Conservation (phyloP, 1,284 basidiomycete genomes). For the Quambalaria eucalypti region DNA sequence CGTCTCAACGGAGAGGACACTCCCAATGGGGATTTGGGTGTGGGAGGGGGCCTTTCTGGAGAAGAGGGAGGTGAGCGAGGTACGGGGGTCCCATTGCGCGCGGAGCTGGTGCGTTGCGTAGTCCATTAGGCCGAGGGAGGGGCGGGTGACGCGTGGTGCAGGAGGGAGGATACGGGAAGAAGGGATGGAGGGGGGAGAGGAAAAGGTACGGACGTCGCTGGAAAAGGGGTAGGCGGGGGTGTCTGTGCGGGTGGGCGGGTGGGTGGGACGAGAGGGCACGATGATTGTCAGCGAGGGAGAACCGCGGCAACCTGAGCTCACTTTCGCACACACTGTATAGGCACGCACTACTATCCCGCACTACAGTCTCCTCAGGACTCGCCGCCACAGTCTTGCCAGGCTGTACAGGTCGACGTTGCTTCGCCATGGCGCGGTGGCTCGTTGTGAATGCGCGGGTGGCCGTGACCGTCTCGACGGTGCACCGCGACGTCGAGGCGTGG, state of each 20-base stretch:
- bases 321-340: no score
- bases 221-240: slow-evolving; percentile 22
- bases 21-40: slow-evolving; percentile 30
- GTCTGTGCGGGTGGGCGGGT: not conserved
- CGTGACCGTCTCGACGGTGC: no score
- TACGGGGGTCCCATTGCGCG: slow-evolving; percentile 29
- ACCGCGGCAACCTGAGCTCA: not conserved
- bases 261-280: not conserved
- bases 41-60: slow-evolving; percentile 27
- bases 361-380: no score
- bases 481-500: no score
- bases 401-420: no score
- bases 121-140: slow-evolving; percentile 30
- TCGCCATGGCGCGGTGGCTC: no score
- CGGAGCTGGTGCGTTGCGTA: slow-evolving; percentile 29
- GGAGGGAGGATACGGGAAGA: slow-evolving; percentile 10
- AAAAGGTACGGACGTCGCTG: slow-evolving; percentile 14
- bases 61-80: slow-evolving; percentile 36
- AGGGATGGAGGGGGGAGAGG: not conserved
- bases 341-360: no score
- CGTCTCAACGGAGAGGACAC: slow-evolving; percentile 41
- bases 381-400: no score
- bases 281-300: not conserved
- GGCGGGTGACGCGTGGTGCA: slow-evolving; percentile 18
- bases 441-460: no score